Base-by-base conservation (phyloP, 2,329 filamentous ascomycete genomes). In the Balansia obtecta region DNA sequence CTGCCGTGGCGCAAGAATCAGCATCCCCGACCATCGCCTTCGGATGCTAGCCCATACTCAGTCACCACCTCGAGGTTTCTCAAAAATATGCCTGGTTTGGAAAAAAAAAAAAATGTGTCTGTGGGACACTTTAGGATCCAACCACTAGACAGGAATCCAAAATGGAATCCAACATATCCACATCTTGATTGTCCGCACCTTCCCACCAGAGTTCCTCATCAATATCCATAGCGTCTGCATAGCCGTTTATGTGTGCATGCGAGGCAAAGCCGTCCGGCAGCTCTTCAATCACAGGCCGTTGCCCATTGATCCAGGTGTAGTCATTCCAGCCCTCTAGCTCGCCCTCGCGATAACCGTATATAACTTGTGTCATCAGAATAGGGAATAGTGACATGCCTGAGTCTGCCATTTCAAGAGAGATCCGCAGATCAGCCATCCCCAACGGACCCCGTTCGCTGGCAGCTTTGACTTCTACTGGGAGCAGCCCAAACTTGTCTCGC, bases 391-490 rank as follows among this genome's bases (percentile, higher is more conserved):
- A 81, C 55, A 95, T 74, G 52, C 86, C 83, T 27, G 78, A 80
- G 49, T 93, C 86, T 12, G 85, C 82, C 55, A 95, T 76, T 52
- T 86, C 80, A 15, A 95, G 65, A 0, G 87, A 82, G 3, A 95
- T 71, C 38, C 85, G 77, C 45, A 96, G 67, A 63, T 96, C 91
- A 16, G 83, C 80, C 69, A 91, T 84, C 13, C 82, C 82, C 1
- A 96, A 68, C 1, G 86, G 80, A 6, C 82, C 78, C 39, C 88
- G 75, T 58, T 85, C 80, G 50, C 79, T 79, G 15, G 85, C 83
- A 49, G 85, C 83, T 62, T 86, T 88, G 3, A 86, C 80, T 65
- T 96, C 89, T 37, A 89, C 71, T 0, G 90, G 91, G 6, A 96
- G 69, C 30, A 95, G 68, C 1, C 89, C 89, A 45, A 79, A 83